phyloP scores from a whole-genome alignment of 139 green algal genomes.

The Chlamydomonas schloesseri region DNA sequence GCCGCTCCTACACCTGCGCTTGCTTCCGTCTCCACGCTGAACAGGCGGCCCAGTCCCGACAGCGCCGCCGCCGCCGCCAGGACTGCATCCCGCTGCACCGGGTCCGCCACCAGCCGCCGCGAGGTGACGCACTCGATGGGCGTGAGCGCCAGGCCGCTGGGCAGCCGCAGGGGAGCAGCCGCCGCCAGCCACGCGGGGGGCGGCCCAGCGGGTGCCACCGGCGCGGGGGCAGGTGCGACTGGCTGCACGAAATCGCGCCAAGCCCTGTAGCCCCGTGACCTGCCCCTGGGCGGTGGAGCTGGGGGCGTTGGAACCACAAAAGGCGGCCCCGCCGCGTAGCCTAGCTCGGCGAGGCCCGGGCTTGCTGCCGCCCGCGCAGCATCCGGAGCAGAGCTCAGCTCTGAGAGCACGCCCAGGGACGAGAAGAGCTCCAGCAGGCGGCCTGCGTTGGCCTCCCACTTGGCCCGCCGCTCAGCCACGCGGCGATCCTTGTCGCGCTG shows the following conservation, averaged over 20 bases:
- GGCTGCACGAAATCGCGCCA: too few species aligned
- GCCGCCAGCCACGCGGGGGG: background rate
- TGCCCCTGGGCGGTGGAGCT: too few species aligned
- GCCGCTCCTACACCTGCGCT: too few species aligned
- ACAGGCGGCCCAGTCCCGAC: slow-evolving; percentile 9
- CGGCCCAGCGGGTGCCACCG: too few species aligned
- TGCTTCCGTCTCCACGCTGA: background rate
- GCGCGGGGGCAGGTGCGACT: too few species aligned
- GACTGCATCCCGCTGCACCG: background rate
- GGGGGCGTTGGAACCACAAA: background rate
- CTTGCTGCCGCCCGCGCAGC: too few species aligned
- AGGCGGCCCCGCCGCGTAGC: background rate
- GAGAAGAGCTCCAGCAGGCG: slow-evolving; percentile 52
- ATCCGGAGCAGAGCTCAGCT: background rate
- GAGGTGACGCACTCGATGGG: slow-evolving; percentile 35
- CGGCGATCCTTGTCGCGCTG: background rate
- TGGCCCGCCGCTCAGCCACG: slow-evolving; percentile 26
- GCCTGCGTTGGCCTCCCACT: slow-evolving; percentile 39
- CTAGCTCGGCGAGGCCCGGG: background rate
- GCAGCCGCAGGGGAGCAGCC: background rate
- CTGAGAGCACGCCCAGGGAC: slow-evolving; percentile 22
- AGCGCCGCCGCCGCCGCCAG: background rate
- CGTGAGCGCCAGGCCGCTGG: background rate
- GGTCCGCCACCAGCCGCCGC: slow-evolving; percentile 17
- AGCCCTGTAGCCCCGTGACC: too few species aligned